These are phyloP conservation scores for Parasitella parasitica DNA, from an alignment of 371 early-diverging fungal genomes.

Conservation along the genomic window DNA sequence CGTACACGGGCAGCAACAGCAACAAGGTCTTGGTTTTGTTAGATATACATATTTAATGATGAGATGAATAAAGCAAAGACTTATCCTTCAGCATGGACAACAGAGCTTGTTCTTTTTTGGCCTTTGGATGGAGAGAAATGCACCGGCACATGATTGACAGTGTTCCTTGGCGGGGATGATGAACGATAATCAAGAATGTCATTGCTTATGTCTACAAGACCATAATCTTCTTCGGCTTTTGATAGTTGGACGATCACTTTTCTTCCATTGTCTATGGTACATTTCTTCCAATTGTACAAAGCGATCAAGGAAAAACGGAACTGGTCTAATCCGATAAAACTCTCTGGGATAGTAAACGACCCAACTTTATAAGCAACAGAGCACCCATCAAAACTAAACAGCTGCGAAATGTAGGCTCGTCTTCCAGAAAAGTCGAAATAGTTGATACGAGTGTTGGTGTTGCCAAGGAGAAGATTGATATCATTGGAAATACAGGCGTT, in stretches of 20 bases:
- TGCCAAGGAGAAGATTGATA: conserved; percentile 5
- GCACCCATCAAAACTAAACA: neutral
- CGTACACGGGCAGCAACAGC: no score
- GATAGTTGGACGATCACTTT: neutral
- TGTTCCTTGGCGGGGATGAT: neutral
- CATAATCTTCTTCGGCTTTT: conserved; percentile 1
- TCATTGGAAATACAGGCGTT: conserved; percentile 10
- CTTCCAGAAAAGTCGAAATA: conserved; percentile 11
- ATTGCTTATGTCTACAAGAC: conserved; percentile 2
- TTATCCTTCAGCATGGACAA: neutral
- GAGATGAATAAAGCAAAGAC: conserved; percentile 3
- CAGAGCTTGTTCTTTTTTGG: conserved; percentile 5
- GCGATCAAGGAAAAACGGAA: conserved; percentile 7
- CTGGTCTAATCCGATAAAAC: neutral
- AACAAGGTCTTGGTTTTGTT: no score
- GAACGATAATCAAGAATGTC: neutral
- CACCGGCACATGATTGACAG: neutral
- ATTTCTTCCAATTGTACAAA: conserved; percentile 5
- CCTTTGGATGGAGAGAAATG: conserved; percentile 4
- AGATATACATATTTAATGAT: no score
- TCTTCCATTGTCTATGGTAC: neutral
- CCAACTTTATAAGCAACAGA: neutral
- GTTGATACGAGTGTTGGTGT: neutral
- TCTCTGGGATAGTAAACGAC: conserved; percentile 1
- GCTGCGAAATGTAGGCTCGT: neutral